Conservation (phyloP, 2,329 filamentous ascomycete species). For the Orbilia blumenaviensis region DNA sequence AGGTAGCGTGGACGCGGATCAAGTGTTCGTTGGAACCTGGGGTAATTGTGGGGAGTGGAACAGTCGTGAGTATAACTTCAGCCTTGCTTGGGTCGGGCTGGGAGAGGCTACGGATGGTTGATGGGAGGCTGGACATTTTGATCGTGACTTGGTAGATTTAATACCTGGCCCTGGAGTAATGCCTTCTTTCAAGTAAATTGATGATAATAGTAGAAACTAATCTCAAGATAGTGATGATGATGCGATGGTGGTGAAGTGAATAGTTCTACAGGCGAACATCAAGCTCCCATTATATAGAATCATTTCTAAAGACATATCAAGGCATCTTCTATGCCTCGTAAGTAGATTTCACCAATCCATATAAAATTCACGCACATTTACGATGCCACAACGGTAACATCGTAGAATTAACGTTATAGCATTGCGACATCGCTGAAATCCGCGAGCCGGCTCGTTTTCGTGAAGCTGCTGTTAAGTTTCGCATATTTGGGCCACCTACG, state of each 20-base stretch:
- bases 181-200: not conserved
- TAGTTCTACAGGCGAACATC: not conserved
- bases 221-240: not conserved
- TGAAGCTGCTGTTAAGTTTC: not conserved
- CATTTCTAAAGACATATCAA: too few species aligned
- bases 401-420: not conserved
- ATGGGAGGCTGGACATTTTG: constrained; percentile 32
- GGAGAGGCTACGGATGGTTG: constrained; percentile 30
- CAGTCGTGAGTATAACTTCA: constrained; percentile 23
- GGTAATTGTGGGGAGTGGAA: constrained; percentile 54
- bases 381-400: too few species aligned
- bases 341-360: too few species aligned
- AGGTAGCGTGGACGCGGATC: constrained; percentile 59
- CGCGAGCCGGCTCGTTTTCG: not conserved
- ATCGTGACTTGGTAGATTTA: not conserved
- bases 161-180: not conserved
- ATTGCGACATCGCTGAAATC: not conserved
- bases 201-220: not conserved
- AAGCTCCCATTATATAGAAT: constrained; percentile 14
- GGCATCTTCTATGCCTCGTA: too few species aligned
- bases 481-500: not conserved
- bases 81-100: constrained; percentile 33
- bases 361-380: too few species aligned
- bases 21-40: constrained; percentile 58
- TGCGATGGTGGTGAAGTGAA: not conserved